These are phyloP conservation scores for Halophytophthora polymorphica DNA, from an alignment of 352 stramenopile species.

Conservation along the genomic window DNA sequence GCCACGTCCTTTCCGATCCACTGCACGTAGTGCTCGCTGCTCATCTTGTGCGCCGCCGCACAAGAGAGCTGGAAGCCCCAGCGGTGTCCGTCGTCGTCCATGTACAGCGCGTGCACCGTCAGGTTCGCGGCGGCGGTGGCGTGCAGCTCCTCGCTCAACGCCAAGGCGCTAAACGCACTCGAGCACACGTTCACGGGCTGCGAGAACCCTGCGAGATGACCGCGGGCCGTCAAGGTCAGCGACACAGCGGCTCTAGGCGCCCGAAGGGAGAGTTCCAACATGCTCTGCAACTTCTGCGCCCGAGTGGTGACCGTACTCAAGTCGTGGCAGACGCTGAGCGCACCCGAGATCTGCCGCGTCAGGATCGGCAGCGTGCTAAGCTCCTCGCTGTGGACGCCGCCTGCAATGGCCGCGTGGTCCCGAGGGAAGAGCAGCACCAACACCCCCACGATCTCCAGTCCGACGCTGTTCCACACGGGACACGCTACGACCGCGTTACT, in stretches of 20 bases:
- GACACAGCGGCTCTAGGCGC: constrained; percentile 25
- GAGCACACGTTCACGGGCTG: constrained; percentile 55
- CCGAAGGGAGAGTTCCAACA: constrained; percentile 45
- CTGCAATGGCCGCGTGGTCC: constrained; percentile 18
- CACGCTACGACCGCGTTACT: constrained; percentile 64
- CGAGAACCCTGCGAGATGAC: constrained; percentile 49
- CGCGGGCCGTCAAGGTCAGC: constrained; percentile 48
- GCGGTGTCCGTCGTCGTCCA: constrained; percentile 58
- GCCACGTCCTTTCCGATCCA: constrained; percentile 53
- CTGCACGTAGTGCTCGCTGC: constrained; percentile 44
- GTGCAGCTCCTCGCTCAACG: constrained; percentile 24
- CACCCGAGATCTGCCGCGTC: constrained; percentile 64
- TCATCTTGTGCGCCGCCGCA: constrained; percentile 43
- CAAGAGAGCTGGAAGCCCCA: constrained; percentile 53
- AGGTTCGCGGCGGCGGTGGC: constrained; percentile 29
- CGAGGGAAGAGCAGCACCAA: constrained; percentile 60
- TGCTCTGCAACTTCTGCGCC: constrained; percentile 40
- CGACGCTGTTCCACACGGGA: constrained; percentile 63
- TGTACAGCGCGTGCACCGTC: constrained; percentile 28
- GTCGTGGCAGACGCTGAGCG: constrained; percentile 68
- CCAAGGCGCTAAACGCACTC: constrained; percentile 25
- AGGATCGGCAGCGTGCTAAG: constrained; percentile 59
- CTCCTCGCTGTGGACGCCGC: constrained; percentile 28
- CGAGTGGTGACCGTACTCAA: constrained; percentile 38
- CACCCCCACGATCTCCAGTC: constrained; percentile 61